phyloP scores from a whole-genome alignment of 441 rosid species.

The Eruca vesicaria region DNA sequence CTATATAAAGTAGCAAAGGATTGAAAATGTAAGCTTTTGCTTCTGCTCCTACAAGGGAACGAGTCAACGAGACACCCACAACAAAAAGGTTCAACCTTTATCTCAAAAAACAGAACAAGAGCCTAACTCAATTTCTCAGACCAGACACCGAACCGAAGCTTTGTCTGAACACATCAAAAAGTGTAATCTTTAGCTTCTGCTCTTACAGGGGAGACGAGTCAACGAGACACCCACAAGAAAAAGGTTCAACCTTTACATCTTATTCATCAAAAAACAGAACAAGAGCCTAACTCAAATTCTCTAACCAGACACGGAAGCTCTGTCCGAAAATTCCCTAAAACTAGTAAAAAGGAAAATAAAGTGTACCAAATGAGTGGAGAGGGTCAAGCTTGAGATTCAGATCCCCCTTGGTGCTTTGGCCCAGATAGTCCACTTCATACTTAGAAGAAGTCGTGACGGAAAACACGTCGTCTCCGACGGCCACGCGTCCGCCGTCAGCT shows the following conservation, averaged over 20 bases:
- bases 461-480: slow-evolving; percentile 59
- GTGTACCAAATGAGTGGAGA: slow-evolving; percentile 43
- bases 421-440: slow-evolving; percentile 80
- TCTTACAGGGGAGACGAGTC: neutral
- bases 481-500: slow-evolving; percentile 33
- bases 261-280: no score
- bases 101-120: no score
- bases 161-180: neutral
- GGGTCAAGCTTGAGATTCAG: slow-evolving; percentile 76
- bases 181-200: neutral
- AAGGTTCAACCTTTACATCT: neutral
- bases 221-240: neutral
- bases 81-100: neutral
- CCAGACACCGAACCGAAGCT: neutral
- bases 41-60: neutral
- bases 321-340: neutral
- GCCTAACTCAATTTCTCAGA: no score
- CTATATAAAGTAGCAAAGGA: neutral
- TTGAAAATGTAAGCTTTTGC: slow-evolving; percentile 14
- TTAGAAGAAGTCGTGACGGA: slow-evolving; percentile 66
- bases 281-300: no score
- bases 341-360: neutral
- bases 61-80: neutral
- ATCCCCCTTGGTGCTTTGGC: slow-evolving; percentile 95
- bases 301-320: neutral